These are phyloP conservation scores for Bipolaris cookei DNA, from an alignment of 2,329 filamentous ascomycete genomes.

Conservation along the genomic window DNA sequence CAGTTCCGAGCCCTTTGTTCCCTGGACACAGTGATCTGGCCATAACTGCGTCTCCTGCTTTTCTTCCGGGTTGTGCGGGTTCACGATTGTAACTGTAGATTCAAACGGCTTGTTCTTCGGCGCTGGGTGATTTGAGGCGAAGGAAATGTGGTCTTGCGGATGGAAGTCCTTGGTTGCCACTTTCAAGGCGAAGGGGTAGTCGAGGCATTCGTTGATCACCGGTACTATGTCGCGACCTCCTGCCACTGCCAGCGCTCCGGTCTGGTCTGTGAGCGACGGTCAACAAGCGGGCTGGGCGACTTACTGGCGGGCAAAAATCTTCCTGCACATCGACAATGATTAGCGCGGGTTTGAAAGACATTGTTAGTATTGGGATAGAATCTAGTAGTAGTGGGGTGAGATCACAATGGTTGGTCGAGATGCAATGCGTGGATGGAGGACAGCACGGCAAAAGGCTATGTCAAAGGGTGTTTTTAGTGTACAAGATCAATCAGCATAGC, in stretches of 20 bases:
- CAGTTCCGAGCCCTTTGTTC: constrained; percentile 73
- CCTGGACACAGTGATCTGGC: constrained; percentile 88
- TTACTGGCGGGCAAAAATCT: constrained; percentile 90
- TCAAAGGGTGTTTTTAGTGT: constrained; percentile 1
- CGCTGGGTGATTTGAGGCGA: constrained; percentile 75
- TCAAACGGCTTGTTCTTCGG: constrained; percentile 71
- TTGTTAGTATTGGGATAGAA: constrained; percentile 8
- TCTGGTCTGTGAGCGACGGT: constrained; percentile 57
- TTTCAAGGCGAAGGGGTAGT: constrained; percentile 72
- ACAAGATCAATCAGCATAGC: constrained; percentile 6
- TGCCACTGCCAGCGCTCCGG: constrained; percentile 83
- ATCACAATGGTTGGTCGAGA: background rate
- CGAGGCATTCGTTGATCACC: constrained; percentile 75
- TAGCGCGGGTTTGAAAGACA: constrained; percentile 59
- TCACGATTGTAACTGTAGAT: constrained; percentile 67
- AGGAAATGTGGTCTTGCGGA: constrained; percentile 82
- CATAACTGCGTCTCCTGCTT: constrained; percentile 75
- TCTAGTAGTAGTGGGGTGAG: background rate
- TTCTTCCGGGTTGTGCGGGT: constrained; percentile 69
- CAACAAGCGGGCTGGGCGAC: constrained; percentile 33
- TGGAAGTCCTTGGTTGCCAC: constrained; percentile 95
- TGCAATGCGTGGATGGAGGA: background rate
- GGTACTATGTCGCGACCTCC: constrained; percentile 73
- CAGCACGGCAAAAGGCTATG: background rate
- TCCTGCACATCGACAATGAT: constrained; percentile 89